Evolutionary conservation across 495 filamentous ascomycete genomes (phyloP).

Genomic region (Hypoxylon fragiforme): DNA sequence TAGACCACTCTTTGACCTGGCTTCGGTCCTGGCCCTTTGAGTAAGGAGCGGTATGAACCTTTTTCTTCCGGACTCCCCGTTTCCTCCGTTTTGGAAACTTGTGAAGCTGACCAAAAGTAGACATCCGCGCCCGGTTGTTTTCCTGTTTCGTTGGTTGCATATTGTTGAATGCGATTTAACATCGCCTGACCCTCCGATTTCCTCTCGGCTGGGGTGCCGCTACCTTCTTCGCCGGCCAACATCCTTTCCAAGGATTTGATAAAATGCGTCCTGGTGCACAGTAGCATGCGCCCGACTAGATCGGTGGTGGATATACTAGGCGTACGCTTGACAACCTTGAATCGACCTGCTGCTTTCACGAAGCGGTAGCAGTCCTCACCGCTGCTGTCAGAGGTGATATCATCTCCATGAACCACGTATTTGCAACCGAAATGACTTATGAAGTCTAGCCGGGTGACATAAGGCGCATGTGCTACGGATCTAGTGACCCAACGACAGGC

Average conservation of each 20-base stretch:
- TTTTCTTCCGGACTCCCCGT: slow-evolving; percentile 55
- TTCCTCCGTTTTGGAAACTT: slow-evolving; percentile 53
- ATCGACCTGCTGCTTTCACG: slow-evolving; percentile 87
- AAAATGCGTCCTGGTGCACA: slow-evolving; percentile 88
- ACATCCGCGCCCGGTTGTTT: slow-evolving; percentile 72
- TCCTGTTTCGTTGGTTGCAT: slow-evolving; percentile 83
- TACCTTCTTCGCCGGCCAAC: slow-evolving; percentile 73
- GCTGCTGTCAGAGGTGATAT: slow-evolving; percentile 80
- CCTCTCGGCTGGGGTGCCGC: slow-evolving; percentile 67
- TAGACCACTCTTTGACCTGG: slow-evolving; percentile 87
- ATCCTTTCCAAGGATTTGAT: slow-evolving; percentile 70
- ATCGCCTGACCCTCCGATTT: slow-evolving; percentile 61
- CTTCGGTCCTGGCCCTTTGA: slow-evolving; percentile 65
- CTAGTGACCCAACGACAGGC: slow-evolving; percentile 92
- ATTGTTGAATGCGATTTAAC: slow-evolving; percentile 72
- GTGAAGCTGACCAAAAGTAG: slow-evolving; percentile 71
- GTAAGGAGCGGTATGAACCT: slow-evolving; percentile 63
- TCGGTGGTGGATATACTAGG: slow-evolving; percentile 97
- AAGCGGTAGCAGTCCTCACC: slow-evolving; percentile 97
- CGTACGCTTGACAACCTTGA: slow-evolving; percentile 94
- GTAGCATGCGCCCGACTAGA: slow-evolving; percentile 92
- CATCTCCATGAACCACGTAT: slow-evolving; percentile 91
- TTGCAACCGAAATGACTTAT: slow-evolving; percentile 91
- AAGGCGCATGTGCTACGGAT: slow-evolving; percentile 83
- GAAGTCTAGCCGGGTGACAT: slow-evolving; percentile 92